Base-by-base conservation (phyloP, 2,329 filamentous ascomycete species). In the Mycosphaerelloides madeirae region DNA sequence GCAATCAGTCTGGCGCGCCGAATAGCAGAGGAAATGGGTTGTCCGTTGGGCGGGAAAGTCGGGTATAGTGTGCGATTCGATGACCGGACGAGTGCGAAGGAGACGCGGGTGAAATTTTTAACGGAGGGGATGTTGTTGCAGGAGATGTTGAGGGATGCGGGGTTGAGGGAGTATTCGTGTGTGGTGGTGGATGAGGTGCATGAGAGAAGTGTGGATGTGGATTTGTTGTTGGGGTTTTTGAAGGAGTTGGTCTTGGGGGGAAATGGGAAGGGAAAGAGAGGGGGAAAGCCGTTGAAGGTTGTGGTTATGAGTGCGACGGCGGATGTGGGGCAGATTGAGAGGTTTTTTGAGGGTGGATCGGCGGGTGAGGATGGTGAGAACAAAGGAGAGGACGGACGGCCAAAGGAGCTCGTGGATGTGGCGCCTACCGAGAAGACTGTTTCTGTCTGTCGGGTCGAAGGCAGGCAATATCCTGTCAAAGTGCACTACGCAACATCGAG, bases 271-370 rank as follows among this genome's bases (percentile, higher is more conserved):
- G 35, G 16, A 14, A 81, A 81, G 6, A 73, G 78, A 33, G 81
- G 83, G 6, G 85, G 85, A 4, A 71, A 84, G 22, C 83, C 85
- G 1, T 70, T 98, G 44, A 97, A 95, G 65, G 81, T 97, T 3
- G 79, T 95, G 28, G 80, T 97, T 61, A 98, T 98, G 93, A 96
- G 90, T 75, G 93, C 93, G 38, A 98, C 93, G 6, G 87, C 89
- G 29, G 87, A 97, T 64, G 82, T 95, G 46, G 83, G 91, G 48
- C 80, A 78, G 44, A 80, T 97, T 25, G 75, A 80, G 33, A 71
- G 72, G 0, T 97, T 95, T 64, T 96, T 97, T 68, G 22, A 25
- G 9, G 33, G 19, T 16, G 14, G n/a, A 14, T 15, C 31, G 7
- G 29, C 19, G 13, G 19, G 3, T 8, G 20, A 38, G 7, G n/a